Evolutionary conservation across 352 stramenopile genomes (phyloP), one percentile per base, ranked within the genome.

Genomic region (Phytophthora lateralis): DNA sequence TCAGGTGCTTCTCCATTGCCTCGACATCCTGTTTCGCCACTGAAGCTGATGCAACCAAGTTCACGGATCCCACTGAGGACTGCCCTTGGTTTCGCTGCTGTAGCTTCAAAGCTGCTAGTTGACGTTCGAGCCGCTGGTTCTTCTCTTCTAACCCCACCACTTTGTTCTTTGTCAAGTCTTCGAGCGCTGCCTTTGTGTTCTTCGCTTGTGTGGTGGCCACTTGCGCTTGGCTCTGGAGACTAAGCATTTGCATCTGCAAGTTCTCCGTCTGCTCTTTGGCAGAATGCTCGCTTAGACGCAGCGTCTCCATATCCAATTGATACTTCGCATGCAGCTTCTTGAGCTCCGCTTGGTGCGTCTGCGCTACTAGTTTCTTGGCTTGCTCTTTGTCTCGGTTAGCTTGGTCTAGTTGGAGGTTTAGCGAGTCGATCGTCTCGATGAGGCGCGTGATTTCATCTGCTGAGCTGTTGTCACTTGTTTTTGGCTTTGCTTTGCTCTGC

Each of bases 401-500:
- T 29, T 80, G 60, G 37, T 92, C 80, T 2, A 94, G 55, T 38
- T 94, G 82, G 3, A 62, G 43, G 27, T 84, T 85, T 0, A 94
- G 55, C 3, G 71, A 60, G 35, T 94, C 81, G 27, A 94, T 90
- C 0, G 79, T 90, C 55, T 94, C 85, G 17, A 94, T 89, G 1
- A 92, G 46, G 6, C 72, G 71, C 0, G 76, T 41, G 4, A 90
- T 70, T 18, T 90, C 80, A n/a, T 65, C 66, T 0, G 61, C 60
- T 7, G 76, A 64, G 7, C 49, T 61, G 9, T n/a, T 61, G 4
- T 50, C 62, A 26, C 8, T 41, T 1, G 24, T 43, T 26, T 0
- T 58, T 51, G 42, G 59, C 17, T 39, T 71, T 37, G 52, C 51
- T 64, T 55, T 78, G 35, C 57, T 75, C n/a, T 83, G 65, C 26